Percentiles rank a stretch among this genome's conserved stretches.
Evolutionary conservation across 768 basidiomycete genomes (phyloP).

Genomic region (Russula brevipes): DNA sequence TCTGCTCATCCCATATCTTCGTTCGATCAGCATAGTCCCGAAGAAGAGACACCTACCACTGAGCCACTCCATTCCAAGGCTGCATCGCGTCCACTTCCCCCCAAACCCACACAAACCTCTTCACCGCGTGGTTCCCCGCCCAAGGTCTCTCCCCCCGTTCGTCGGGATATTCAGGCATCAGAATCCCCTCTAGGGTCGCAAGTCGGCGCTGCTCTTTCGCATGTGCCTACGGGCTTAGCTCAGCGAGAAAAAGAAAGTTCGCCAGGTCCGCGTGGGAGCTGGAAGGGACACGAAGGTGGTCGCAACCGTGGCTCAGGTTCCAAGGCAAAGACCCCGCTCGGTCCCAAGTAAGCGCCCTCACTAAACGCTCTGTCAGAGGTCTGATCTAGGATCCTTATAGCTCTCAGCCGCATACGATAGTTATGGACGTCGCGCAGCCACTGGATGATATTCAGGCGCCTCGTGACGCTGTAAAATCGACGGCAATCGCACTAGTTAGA

Average conservation of each 20-base stretch:
- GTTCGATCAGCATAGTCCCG: slow-evolving; percentile 32
- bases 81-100: slow-evolving; percentile 59
- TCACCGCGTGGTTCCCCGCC: slow-evolving; percentile 67
- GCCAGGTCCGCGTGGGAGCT: slow-evolving; percentile 51
- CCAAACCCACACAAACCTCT: slow-evolving; percentile 45
- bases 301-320: slow-evolving; percentile 39
- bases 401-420: slow-evolving; percentile 58
- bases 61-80: slow-evolving; percentile 38
- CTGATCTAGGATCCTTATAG: slow-evolving; percentile 32
- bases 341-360: slow-evolving; percentile 47
- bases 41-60: slow-evolving; percentile 32
- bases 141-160: slow-evolving; percentile 47
- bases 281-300: slow-evolving; percentile 33
- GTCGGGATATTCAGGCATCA: slow-evolving; percentile 43
- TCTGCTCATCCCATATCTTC: slow-evolving; percentile 28
- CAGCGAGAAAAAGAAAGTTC: slow-evolving; percentile 64
- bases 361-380: neutral
- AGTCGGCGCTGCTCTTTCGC: slow-evolving; percentile 29
- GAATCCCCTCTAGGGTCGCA: slow-evolving; percentile 45
- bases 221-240: slow-evolving; percentile 35
- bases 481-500: slow-evolving; percentile 82
- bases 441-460: slow-evolving; percentile 73
- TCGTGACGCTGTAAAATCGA: slow-evolving; percentile 77
- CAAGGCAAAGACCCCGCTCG: slow-evolving; percentile 46
- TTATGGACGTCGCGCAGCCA: slow-evolving; percentile 69